Conservation (phyloP, 2,329 filamentous ascomycete species). For the Neopestalotiopsis clavispora region DNA sequence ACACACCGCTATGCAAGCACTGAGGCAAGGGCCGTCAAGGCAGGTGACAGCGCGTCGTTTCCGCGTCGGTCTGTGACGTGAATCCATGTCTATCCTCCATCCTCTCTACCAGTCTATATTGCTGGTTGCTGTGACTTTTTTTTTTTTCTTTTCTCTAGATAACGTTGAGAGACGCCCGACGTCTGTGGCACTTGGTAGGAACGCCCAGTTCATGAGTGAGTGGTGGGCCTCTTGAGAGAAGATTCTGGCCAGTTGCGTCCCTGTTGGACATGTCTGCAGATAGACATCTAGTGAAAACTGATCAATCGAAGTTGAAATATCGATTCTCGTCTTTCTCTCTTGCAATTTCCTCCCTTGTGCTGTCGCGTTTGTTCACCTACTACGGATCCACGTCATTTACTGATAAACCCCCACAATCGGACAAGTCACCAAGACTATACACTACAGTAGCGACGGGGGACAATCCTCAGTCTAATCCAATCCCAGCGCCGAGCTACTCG, state of each 20-base stretch:
- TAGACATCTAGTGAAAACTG: not conserved
- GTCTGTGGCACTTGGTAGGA: not conserved
- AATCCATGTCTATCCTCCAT: not conserved
- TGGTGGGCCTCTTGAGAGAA: slow-evolving; percentile 5
- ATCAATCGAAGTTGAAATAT: not conserved
- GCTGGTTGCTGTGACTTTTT: not conserved
- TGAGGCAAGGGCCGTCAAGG: not conserved
- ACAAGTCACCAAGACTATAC: not conserved
- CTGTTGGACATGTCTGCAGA: not conserved
- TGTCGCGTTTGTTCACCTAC: no score
- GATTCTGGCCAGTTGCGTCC: not conserved
- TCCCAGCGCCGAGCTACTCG: not conserved
- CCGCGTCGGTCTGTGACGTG: slow-evolving; percentile 9
- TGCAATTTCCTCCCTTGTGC: no score
- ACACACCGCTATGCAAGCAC: slow-evolving; percentile 7
- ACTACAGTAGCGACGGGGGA: not conserved
- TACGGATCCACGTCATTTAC: no score
- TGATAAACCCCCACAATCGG: not conserved
- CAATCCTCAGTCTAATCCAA: not conserved
- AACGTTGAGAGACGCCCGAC: not conserved
- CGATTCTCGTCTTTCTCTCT: not conserved
- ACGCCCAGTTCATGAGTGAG: not conserved
- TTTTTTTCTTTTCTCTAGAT: not conserved
- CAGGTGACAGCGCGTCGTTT: slow-evolving; percentile 14
- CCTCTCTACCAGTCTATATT: not conserved